Evolutionary conservation across 2,329 filamentous ascomycete genomes (phyloP).

Genomic region (Cladophialophora immunda): DNA sequence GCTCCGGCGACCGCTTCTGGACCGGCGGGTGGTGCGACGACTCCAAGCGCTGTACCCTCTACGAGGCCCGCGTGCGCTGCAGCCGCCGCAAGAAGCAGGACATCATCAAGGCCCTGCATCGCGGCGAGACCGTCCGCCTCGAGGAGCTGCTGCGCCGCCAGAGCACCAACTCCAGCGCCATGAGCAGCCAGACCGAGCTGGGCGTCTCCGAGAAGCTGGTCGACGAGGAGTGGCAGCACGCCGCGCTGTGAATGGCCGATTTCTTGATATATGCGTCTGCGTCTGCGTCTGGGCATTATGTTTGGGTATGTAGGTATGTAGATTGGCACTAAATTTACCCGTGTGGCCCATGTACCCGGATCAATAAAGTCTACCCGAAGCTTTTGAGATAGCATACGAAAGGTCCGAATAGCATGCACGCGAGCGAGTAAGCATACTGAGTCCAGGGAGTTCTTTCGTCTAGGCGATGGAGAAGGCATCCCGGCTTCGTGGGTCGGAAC

Average conservation of each 20-base stretch:
- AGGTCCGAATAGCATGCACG: too few species aligned
- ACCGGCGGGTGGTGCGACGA: conserved; percentile 22
- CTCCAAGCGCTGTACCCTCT: conserved; percentile 7
- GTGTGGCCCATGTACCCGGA: too few species aligned
- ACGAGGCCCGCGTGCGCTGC: conserved; percentile 17
- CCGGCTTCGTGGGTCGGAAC: too few species aligned
- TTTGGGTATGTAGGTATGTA: neutral
- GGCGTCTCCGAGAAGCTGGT: conserved; percentile 4
- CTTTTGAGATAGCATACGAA: too few species aligned
- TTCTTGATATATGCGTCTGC: too few species aligned
- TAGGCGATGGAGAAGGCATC: too few species aligned
- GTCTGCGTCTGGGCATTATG: too few species aligned
- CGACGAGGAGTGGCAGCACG: conserved; percentile 22
- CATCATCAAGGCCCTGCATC: conserved; percentile 19
- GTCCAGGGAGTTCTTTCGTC: too few species aligned
- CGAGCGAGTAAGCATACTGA: too few species aligned
- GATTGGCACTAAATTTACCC: too few species aligned
- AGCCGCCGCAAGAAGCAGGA: conserved; percentile 18
- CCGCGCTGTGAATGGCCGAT: neutral
- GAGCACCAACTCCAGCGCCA: conserved; percentile 13
- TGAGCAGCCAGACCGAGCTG: conserved; percentile 13
- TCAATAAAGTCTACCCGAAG: too few species aligned
- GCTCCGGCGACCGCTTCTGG: conserved; percentile 19
- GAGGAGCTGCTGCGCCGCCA: conserved; percentile 15
- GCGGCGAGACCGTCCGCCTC: conserved; percentile 15